Evolutionary conservation across 1,284 basidiomycete genomes (phyloP), one percentile per base, ranked within the genome.

Genomic region (Boletus smithii): DNA sequence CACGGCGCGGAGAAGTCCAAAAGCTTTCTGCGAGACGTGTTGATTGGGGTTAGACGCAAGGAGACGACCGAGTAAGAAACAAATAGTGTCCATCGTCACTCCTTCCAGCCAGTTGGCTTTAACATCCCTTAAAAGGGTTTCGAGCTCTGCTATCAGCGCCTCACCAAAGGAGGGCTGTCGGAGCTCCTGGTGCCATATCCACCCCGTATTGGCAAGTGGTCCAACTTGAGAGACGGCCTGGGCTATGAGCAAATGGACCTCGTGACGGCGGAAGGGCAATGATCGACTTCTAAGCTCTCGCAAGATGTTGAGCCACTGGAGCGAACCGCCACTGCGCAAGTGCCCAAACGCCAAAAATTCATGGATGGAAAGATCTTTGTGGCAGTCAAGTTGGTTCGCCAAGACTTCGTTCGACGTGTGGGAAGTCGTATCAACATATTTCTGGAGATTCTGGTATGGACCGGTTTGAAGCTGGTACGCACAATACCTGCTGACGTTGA

Each of bases 241-340:
- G 10, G 55, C 58, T 2, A 76, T 17, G 3, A 80, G 58, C 2
- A 61, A 36, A 45, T 72, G 63, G 0, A 79, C 74, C 20, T 69
- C 73, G 4, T 65, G 59, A 3, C 58, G 51, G 20, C 60, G 54
- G 41, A 77, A 72, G 0, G 61, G 68, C 27, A 80, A 53, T 1
- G 52, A 51, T 26, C 65, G 61, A 11, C 66, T 63, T 9, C 61
- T 59, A 13, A 79, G 50, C 49, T 73, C 75, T 18, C 70, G 63
- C 6, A 68, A 55, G 13, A 79, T 70, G 47, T 79, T 80, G 33
- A 73, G 53, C 77, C 76, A 79, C 38, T 79, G 77, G 0, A 79
- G 51, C 1, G 54, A 56, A 5, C 60, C 50, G 2, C 77, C 76
- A 27, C 71, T 66, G 4, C 76, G 73, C 24, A 79, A 48, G 27